These are phyloP conservation scores for Globisporangium abappressorium DNA, from an alignment of 352 stramenopile species.

Conservation along the genomic window DNA sequence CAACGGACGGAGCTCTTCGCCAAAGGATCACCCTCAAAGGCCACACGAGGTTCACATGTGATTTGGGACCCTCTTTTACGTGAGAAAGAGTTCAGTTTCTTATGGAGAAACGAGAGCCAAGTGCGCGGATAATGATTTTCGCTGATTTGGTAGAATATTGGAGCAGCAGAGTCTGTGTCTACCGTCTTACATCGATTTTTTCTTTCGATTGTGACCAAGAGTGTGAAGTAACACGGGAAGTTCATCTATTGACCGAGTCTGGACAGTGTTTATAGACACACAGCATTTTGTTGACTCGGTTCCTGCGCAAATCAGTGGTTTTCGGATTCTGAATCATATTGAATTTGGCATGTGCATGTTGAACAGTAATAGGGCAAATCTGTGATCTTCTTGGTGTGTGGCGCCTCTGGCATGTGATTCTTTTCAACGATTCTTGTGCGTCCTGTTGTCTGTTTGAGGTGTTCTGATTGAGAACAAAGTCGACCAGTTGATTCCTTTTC, in stretches of 20 bases:
- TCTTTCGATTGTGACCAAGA: too few species aligned
- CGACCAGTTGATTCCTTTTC: neutral
- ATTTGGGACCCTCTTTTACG: neutral
- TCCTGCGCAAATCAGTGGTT: neutral
- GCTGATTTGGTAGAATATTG: neutral
- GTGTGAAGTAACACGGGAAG: too few species aligned
- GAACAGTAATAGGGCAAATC: neutral
- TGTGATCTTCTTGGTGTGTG: neutral
- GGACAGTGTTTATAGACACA: neutral
- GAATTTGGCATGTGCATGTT: neutral
- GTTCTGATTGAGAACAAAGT: too few species aligned
- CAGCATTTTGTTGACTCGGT: neutral
- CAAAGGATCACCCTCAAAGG: neutral
- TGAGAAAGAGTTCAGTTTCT: neutral
- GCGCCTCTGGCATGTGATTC: neutral
- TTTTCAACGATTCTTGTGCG: neutral
- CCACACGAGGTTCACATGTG: neutral
- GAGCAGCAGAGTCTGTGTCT: too few species aligned
- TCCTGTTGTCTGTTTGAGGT: too few species aligned
- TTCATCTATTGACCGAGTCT: neutral
- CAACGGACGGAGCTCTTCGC: neutral
- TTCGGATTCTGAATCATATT: neutral
- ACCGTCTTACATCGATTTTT: too few species aligned
- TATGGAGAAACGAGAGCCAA: neutral
- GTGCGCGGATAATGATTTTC: neutral